Evolutionary conservation across 2,329 filamentous ascomycete species (phyloP).

Genomic region (Botrytis elliptica): DNA sequence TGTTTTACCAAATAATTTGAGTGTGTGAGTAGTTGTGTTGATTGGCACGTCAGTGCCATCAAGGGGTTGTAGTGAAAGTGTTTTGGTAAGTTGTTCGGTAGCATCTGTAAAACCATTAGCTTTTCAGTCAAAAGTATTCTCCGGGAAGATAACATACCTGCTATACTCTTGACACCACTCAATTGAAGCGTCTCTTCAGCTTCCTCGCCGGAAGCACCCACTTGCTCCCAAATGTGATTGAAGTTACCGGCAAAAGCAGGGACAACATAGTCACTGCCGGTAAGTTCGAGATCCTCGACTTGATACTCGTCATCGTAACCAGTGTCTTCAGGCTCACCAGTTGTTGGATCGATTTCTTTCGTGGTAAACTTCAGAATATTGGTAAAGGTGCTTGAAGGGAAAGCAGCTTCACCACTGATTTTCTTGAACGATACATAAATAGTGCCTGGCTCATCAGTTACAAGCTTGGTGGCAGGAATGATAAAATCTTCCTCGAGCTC

Average conservation of each 20-base stretch:
- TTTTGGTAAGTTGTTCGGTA: conserved; percentile 83
- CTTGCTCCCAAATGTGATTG: conserved; percentile 91
- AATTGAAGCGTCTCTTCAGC: conserved; percentile 89
- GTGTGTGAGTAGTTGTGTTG: conserved; percentile 84
- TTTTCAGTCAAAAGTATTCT: conserved; percentile 3
- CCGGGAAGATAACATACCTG: conserved; percentile 56
- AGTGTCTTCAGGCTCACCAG: conserved; percentile 83
- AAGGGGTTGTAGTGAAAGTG: conserved; percentile 85
- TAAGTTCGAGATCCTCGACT: conserved; percentile 87
- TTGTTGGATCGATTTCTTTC: conserved; percentile 96
- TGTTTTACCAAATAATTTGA: conserved; percentile 96
- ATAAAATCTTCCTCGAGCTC: conserved; percentile 90
- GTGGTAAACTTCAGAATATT: conserved; percentile 95
- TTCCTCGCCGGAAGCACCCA: conserved; percentile 84
- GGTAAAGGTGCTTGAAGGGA: conserved; percentile 78
- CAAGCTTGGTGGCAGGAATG: conserved; percentile 79
- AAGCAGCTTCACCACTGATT: conserved; percentile 68
- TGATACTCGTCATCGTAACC: conserved; percentile 99
- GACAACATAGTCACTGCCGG: conserved; percentile 89
- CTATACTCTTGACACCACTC: conserved; percentile 84
- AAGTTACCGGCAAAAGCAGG: conserved; percentile 95
- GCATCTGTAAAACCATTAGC: conserved; percentile 61
- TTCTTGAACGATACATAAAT: conserved; percentile 96
- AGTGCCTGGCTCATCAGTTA: conserved; percentile 83
- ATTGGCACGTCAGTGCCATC: conserved; percentile 91